These are phyloP conservation scores for Cruciata laevipes DNA, from an alignment of 257 asterid genomes.

Conservation along the genomic window DNA sequence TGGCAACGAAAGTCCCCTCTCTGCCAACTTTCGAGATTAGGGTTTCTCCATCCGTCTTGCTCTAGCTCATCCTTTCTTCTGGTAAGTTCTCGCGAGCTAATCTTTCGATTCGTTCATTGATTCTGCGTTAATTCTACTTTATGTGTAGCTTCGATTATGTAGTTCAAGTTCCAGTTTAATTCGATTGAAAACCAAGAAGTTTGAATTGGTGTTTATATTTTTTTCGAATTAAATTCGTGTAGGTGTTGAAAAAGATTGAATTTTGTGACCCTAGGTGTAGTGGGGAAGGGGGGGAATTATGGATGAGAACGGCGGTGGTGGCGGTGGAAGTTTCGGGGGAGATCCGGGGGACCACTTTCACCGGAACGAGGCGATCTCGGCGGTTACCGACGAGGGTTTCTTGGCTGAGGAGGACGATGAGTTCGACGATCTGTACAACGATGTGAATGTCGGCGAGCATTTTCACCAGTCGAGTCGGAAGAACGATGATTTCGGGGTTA, in stretches of 20 bases:
- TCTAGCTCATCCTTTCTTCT: background rate
- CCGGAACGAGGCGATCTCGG: slow-evolving; percentile 73
- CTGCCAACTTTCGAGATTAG: background rate
- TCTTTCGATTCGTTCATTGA: background rate
- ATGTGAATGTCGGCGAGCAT: slow-evolving; percentile 90
- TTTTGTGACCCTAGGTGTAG: slow-evolving; percentile 19
- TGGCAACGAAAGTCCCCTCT: background rate
- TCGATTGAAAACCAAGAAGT: background rate
- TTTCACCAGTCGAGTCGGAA: slow-evolving; percentile 61
- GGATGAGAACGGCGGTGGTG: slow-evolving; percentile 44
- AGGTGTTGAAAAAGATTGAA: background rate
- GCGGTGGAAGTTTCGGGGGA: slow-evolving; percentile 43
- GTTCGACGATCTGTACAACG: slow-evolving; percentile 89
- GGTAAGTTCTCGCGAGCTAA: background rate
- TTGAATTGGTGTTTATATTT: background rate
- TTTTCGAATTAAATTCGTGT: background rate
- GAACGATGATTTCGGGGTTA: slow-evolving; percentile 41
- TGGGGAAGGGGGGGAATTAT: slow-evolving; percentile 22
- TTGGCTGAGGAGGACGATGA: slow-evolving; percentile 81
- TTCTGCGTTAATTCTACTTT: background rate
- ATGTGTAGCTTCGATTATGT: background rate
- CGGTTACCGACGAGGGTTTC: slow-evolving; percentile 69
- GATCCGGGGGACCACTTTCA: slow-evolving; percentile 60
- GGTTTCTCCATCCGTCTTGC: slow-evolving; percentile 3
- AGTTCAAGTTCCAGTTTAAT: background rate